phyloP scores from a whole-genome alignment of 345 rosid species.

The Streptanthus diversifolius region DNA sequence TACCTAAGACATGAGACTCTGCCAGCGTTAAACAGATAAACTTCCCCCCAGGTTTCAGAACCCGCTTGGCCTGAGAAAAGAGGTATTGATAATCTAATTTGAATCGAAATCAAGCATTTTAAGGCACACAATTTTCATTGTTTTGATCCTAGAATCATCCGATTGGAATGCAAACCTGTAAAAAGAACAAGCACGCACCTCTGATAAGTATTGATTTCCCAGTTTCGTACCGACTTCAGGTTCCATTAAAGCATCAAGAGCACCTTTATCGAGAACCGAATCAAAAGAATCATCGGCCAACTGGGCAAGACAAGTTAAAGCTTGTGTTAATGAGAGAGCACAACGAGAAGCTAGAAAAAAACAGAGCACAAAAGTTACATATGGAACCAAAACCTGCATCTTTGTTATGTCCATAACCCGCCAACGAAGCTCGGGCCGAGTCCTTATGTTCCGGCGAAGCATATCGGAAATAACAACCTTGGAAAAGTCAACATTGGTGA shows the following conservation, averaged over 20 bases:
- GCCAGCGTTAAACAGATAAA: conserved; percentile 83
- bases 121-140: conserved; percentile 4
- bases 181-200: conserved; percentile 42
- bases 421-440: conserved; percentile 78
- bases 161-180: neutral
- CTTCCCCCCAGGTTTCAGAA: conserved; percentile 66
- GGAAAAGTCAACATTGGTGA: conserved; percentile 84
- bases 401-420: conserved; percentile 89
- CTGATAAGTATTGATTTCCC: conserved; percentile 70
- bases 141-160: neutral
- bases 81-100: neutral
- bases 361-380: conserved; percentile 11
- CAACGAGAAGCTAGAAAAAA: neutral
- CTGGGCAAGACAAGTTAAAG: conserved; percentile 36
- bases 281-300: conserved; percentile 55
- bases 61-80: conserved; percentile 64
- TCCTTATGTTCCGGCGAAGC: conserved; percentile 76
- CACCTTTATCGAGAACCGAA: conserved; percentile 86
- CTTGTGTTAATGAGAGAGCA: neutral
- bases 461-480: conserved; percentile 85
- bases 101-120: neutral
- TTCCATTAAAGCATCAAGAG: conserved; percentile 98
- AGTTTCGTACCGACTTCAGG: conserved; percentile 71
- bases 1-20: conserved; percentile 93
- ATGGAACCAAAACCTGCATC: conserved; percentile 52